Evolutionary conservation across 495 filamentous ascomycete species (phyloP).

Genomic region (Filosporella fistucella): DNA sequence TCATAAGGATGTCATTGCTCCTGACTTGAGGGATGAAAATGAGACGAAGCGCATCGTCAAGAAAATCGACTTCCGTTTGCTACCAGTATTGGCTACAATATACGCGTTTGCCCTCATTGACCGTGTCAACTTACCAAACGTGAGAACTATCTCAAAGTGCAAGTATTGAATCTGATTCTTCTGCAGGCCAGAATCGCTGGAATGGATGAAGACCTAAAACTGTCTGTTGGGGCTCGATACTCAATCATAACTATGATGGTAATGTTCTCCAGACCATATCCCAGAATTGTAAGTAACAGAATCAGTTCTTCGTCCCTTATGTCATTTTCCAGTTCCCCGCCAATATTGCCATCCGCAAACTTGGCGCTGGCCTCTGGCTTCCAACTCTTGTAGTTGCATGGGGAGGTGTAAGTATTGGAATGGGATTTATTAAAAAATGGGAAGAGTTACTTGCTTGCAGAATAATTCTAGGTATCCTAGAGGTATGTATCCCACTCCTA

Average conservation of each 20-base stretch:
- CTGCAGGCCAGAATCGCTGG: background rate
- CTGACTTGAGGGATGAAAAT: too few relatives aligned
- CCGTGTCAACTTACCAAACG: background rate
- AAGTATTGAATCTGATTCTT: too few relatives aligned
- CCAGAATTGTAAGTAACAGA: too few relatives aligned
- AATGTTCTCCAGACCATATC: too few relatives aligned
- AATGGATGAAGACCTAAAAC: background rate
- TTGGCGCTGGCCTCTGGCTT: constrained; percentile 55
- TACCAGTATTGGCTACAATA: background rate
- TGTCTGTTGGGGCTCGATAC: background rate
- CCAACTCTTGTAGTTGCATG: constrained; percentile 44
- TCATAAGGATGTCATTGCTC: too few relatives aligned
- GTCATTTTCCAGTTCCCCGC: constrained; percentile 57
- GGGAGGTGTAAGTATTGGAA: constrained; percentile 41
- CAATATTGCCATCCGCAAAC: constrained; percentile 50
- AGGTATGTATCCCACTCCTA: too few relatives aligned
- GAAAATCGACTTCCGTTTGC: background rate
- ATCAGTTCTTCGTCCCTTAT: constrained; percentile 68
- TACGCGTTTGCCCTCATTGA: background rate
- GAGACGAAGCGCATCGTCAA: too few relatives aligned
- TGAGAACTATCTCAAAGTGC: too few relatives aligned
- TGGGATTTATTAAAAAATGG: background rate
- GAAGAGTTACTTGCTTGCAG: background rate
- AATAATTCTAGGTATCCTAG: constrained; percentile 55
- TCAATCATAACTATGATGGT: background rate